phyloP scores from a whole-genome alignment of 192 early-diverging fungal genomes.

The Coemansia sp. region DNA sequence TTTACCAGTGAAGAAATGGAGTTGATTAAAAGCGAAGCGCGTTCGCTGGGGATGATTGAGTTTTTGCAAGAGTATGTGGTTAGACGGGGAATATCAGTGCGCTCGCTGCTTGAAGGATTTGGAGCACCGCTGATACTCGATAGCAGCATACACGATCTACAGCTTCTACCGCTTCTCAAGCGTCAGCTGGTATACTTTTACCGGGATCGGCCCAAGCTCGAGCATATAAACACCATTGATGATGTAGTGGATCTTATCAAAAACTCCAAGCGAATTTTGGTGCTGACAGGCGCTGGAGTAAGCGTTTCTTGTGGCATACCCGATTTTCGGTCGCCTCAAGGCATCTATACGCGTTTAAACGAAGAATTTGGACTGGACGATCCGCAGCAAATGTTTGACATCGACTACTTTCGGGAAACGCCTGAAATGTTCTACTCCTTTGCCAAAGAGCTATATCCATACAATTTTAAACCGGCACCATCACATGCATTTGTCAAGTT shows the following conservation, averaged over 20 bases:
- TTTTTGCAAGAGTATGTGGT: conserved; percentile 67
- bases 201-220: conserved; percentile 56
- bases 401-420: conserved; percentile 80
- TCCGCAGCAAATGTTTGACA: conserved; percentile 95
- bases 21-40: conserved; percentile 35
- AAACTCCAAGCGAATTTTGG: conserved; percentile 71
- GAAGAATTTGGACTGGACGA: conserved; percentile 89
- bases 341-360: conserved; percentile 81
- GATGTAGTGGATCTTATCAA: conserved; percentile 64
- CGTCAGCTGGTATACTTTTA: conserved; percentile 58
- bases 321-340: conserved; percentile 90
- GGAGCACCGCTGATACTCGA: conserved; percentile 40
- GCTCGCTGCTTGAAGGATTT: conserved; percentile 66
- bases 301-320: conserved; percentile 94
- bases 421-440: conserved; percentile 97
- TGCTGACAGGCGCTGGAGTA: conserved; percentile 85
- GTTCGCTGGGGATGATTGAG: conserved; percentile 25
- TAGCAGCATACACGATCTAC: conserved; percentile 50
- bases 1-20: conserved; percentile 36
- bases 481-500: conserved; percentile 87
- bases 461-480: conserved; percentile 82
- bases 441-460: conserved; percentile 86
- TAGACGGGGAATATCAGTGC: conserved; percentile 51
- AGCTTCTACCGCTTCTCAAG: conserved; percentile 61
- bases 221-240: conserved; percentile 59